Base-by-base conservation (phyloP, 179 eudicot species). In the Vitellaria paradoxa region DNA sequence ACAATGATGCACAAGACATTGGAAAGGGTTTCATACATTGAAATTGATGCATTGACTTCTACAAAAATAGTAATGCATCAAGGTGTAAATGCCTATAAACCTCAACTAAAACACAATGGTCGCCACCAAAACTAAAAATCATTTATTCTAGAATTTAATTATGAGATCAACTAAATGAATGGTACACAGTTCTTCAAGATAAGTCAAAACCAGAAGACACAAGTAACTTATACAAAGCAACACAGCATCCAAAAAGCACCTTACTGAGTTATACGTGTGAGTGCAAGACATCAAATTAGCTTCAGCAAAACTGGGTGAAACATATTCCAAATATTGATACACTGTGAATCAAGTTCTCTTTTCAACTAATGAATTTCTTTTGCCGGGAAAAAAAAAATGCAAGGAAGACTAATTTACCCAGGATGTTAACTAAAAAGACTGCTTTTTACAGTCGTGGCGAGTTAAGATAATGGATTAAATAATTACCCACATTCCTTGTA, bases 211-310 rank as follows among this genome's bases (percentile, higher is more conserved):
- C 52, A 73, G 37, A 59, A 42, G 56, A 6, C 47, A n/a, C n/a
- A 49, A 52, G 4, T 12, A 70, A 50, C 30, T 52, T 70, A 1
- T 9, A 24, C 30, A 9, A 70, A 70, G 15, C 42, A 47, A 13
- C n/a, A 59, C 7, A 26, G 63, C 60, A 70, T 53, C 62, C 60
- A 42, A 50, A 50, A 70, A 70, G 13, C 59, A 70, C 50, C 21
- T 17, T 40, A 6, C 52, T 37, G 50, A 67, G 46, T 47, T 17
- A 24, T 15, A 50, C 60, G 17, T 13, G 37, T 49, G 23, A 70
- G 45, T 70, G 45, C n/a, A 70, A 42, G 45, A 5, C 45, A 42
- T 42, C 45, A 42, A 42, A 42, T 42, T 42, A 42, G 45, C 45
- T 42, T 42, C 45, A 42, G 3, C 45, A 42, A 42, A 42, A 4